Base-by-base conservation (phyloP, 345 rosid species). In the Reutealis trisperma region DNA sequence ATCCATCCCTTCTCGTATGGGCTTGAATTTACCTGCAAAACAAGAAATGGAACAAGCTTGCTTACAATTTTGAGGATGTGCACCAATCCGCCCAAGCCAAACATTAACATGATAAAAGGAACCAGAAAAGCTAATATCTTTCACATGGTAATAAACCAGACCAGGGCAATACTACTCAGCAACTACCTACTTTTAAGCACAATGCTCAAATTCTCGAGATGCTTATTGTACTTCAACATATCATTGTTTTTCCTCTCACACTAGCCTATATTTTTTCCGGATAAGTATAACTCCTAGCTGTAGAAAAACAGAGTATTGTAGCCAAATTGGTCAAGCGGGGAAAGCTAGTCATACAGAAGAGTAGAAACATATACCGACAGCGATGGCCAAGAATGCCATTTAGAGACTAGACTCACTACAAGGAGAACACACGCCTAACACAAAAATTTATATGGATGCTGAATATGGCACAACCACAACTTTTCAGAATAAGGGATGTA, bases 1-100 rank as follows among this genome's bases (percentile, higher is more conserved):
- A 96, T 87, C 99, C 99, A 96, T 80, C 98, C 99, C 57, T 85
- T 70, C 21, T 87, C 87, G 41, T 90, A 96, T 0, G 98, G 97
- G 79, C 94, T 91, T 6, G 96, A 82, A 82, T 96, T 96, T 13
- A 96, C 90, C 98, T 94, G 59, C 8, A 77, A 63, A 13, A 76
- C 16, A 37, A 74, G 6, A 30, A 67, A 63, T 45, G 14, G 52
- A 22, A 61, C 25, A n/a, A 63, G 15, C 2, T 12, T 52, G 12
- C 57, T 52, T 3, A 51, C 18, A 15, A 51, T 15, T 51, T 15
- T 51, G 12, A 51, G 55, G 55, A 15, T 12, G 3, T 2, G 32
- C 21, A 3, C 24, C 24, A 22, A 24, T 25, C 34, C 32, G 25
- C 14, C 10, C 10, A 60, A 24, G 7, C 24, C 51, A 37, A 66